Conservation (phyloP, 306 rosid species). For the Malus fusca region DNA sequence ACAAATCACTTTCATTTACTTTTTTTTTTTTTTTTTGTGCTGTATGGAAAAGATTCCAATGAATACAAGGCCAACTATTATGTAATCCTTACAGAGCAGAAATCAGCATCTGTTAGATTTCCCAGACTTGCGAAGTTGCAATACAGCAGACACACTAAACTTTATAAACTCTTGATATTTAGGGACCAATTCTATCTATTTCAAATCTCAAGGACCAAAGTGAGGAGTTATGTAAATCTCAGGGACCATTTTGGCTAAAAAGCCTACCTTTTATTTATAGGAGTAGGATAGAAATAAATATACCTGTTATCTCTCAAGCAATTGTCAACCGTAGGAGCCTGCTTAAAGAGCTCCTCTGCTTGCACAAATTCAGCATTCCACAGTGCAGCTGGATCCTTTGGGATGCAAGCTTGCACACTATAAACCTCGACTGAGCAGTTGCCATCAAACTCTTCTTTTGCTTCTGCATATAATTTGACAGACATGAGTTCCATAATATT, state of each 20-base stretch:
- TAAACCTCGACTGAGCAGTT: conserved; percentile 79
- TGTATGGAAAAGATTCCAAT: neutral
- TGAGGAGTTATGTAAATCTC: no score
- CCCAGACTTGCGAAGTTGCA: neutral
- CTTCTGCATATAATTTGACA: conserved; percentile 52
- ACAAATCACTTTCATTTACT: neutral
- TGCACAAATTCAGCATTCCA: conserved; percentile 93
- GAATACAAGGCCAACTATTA: neutral
- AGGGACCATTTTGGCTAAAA: no score
- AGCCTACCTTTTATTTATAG: neutral
- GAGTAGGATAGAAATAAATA: neutral
- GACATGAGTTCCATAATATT: conserved; percentile 8
- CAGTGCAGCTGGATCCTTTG: conserved; percentile 84
- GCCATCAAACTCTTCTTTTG: conserved; percentile 69
- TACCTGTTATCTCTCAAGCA: conserved; percentile 95
- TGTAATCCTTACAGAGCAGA: neutral
- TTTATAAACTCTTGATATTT: neutral
- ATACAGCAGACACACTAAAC: neutral
- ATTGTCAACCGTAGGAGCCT: conserved; percentile 58
- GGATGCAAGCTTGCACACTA: conserved; percentile 85
- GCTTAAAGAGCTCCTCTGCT: conserved; percentile 87
- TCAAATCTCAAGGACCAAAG: no score
- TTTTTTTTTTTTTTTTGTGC: neutral
- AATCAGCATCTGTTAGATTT: neutral
- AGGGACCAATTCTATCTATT: no score